phyloP scores from a whole-genome alignment of 2,329 filamentous ascomycete species.

The Didymella segeticola region DNA sequence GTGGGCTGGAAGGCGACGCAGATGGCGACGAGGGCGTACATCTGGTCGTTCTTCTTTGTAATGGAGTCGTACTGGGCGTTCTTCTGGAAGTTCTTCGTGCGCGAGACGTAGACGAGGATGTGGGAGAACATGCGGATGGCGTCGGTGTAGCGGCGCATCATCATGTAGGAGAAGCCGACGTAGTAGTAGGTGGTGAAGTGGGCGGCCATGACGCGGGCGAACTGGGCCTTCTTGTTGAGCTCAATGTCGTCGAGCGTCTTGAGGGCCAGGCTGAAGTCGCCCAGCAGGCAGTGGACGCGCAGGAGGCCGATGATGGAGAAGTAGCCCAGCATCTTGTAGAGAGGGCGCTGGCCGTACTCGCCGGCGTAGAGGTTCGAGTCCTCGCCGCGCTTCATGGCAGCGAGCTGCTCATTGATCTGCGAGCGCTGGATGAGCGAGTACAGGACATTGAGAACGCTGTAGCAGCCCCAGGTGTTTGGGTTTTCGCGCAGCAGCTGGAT shows the following conservation, averaged over 20 bases:
- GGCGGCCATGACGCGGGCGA: constrained; percentile 97
- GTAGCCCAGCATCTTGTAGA: constrained; percentile 98
- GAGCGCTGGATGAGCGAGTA: constrained; percentile 99
- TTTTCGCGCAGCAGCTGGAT: constrained; percentile 90
- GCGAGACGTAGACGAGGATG: constrained; percentile 97
- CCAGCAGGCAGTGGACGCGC: constrained; percentile 92
- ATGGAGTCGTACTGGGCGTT: constrained; percentile 97
- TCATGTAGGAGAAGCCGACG: constrained; percentile 99
- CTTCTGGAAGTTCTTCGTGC: constrained; percentile 99
- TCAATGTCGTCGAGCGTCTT: constrained; percentile 99
- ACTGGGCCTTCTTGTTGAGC: constrained; percentile 99
- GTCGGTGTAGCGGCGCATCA: constrained; percentile 99
- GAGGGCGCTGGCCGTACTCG: constrained; percentile 90
- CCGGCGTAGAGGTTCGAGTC: constrained; percentile 87
- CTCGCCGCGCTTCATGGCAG: constrained; percentile 91
- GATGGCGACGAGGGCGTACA: constrained; percentile 98
- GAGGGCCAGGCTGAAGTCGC: constrained; percentile 96
- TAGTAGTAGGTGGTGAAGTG: constrained; percentile 99
- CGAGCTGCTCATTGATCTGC: constrained; percentile 96
- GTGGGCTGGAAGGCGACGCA: constrained; percentile 98
- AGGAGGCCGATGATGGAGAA: constrained; percentile 98
- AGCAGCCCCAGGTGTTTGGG: constrained; percentile 99
- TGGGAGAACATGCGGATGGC: constrained; percentile 99
- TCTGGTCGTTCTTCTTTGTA: constrained; percentile 99
- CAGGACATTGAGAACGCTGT: constrained; percentile 97